Evolutionary conservation across 495 filamentous ascomycete genomes (phyloP), one percentile per base, ranked within the genome.

Genomic region (Penicillium roqueforti): DNA sequence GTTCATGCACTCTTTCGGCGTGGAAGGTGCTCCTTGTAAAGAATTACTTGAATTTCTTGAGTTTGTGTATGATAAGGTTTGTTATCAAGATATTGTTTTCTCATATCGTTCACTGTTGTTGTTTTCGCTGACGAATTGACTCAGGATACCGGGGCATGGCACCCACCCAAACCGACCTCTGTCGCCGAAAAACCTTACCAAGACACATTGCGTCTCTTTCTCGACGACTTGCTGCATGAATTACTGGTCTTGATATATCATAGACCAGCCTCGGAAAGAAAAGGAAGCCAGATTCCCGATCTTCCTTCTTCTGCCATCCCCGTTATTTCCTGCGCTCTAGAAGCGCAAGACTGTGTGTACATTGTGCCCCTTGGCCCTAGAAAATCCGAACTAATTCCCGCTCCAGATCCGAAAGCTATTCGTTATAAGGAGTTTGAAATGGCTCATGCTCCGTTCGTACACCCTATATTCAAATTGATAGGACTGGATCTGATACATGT

Each of bases 1-100:
- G 14, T 95, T 89, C 59, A 72, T 81, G 47, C 73, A 84, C 13
- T 79, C 83, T 37, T 87, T 92, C 64, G 87, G 88, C 13, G 51
- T 73, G 10, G 68, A 74, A 25, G 74, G 74, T 22, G 69, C 68
- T 22, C 76, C 81, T 16, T 88, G 87, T 63, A 72, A 81, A 51
- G 70, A 79, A 29, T 60, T 92, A 31, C 74, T 92, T 32, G 74
- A 76, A 44, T 83, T 80, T 34, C 66, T 91, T 3, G 86, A 80
- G 4, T 92, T 91, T 59, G 60, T 56, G 22, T 60, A 62, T 22
- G 26, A 39, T 23, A 66, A 71, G 63, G 77, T 79, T 56, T 19
- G 63, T 65, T 4, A 20, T 19, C 11, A 45, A 52, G 8, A 4
- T 37, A 32, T 7, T 16, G 4, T 34, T 8, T 38, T 16, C 22